Percentiles rank a stretch among this genome's conserved stretches.
phyloP scores from a whole-genome alignment of 306 rosid genomes.

The Echinosophora koreensis region DNA sequence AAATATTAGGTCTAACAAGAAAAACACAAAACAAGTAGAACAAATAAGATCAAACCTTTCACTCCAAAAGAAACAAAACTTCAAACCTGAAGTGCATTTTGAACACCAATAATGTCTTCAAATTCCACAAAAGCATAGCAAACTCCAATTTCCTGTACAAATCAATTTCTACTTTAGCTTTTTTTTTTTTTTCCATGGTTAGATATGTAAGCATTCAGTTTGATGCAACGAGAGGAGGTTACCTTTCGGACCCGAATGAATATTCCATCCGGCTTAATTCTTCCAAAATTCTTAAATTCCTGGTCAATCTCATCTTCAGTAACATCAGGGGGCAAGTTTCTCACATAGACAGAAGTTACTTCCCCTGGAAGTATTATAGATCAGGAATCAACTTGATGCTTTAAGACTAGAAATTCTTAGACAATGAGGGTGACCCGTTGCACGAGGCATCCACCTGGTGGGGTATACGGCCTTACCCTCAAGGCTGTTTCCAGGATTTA shows the following conservation, averaged over 20 bases:
- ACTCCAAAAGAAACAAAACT: neutral
- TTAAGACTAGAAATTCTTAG: constrained; percentile 21
- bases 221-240: constrained; percentile 30
- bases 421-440: neutral
- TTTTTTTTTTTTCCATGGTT: constrained; percentile 5
- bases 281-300: constrained; percentile 83
- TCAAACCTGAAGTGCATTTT: constrained; percentile 86
- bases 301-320: constrained; percentile 83
- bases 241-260: constrained; percentile 89
- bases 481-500: no score
- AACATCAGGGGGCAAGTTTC: constrained; percentile 83
- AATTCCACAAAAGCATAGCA: constrained; percentile 98
- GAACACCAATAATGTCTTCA: constrained; percentile 85
- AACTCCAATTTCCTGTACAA: constrained; percentile 89
- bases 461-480: no score
- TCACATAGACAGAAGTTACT: constrained; percentile 89
- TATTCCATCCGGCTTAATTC: constrained; percentile 83
- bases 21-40: constrained; percentile 26
- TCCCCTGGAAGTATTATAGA: constrained; percentile 67
- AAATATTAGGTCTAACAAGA: neutral
- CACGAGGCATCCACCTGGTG: no score
- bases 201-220: neutral
- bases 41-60: neutral
- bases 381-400: constrained; percentile 42
- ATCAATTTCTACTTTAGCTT: constrained; percentile 45